These are phyloP conservation scores for Cyclotella kingstonii DNA, from an alignment of 108 stramenopile species.

Conservation along the genomic window DNA sequence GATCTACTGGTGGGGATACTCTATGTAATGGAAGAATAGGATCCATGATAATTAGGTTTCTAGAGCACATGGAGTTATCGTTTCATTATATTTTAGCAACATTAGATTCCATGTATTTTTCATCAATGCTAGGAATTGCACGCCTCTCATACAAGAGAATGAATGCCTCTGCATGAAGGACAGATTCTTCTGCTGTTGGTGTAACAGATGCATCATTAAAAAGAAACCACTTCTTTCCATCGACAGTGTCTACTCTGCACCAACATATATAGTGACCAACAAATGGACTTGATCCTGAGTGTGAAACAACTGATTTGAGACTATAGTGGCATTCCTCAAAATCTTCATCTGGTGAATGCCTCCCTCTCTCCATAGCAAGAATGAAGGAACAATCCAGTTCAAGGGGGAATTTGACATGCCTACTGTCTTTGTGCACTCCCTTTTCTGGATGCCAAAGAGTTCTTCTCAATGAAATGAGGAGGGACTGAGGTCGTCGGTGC, in stretches of 20 bases:
- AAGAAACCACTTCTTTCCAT: conserved; percentile 32
- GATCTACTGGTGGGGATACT: too few relatives aligned
- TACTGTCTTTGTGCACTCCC: conserved; percentile 43
- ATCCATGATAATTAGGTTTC: too few relatives aligned
- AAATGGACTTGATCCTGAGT: conserved; percentile 39
- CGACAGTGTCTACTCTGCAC: conserved; percentile 8
- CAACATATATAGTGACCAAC: conserved; percentile 45
- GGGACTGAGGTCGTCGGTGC: conserved; percentile 40
- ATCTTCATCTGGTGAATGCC: conserved; percentile 28
- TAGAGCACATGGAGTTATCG: too few relatives aligned
- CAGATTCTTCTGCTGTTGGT: conserved; percentile 9
- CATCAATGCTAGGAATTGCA: conserved; percentile 20
- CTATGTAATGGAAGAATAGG: too few relatives aligned
- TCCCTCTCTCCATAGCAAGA: conserved; percentile 20
- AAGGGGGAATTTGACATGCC: conserved; percentile 39
- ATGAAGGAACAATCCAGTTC: conserved; percentile 42
- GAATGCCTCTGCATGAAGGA: conserved; percentile 41
- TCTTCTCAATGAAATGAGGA: conserved; percentile 38
- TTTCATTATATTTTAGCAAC: too few relatives aligned
- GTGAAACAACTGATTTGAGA: conserved; percentile 30
- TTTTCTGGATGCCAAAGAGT: conserved; percentile 38
- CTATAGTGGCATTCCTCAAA: conserved; percentile 43
- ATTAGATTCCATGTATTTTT: too few relatives aligned
- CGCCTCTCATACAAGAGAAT: conserved; percentile 44
- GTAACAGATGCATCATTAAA: conserved; percentile 49